A percentile compares a stretch with the other conserved stretches of the same genome.
phyloP scores from a whole-genome alignment of 352 stramenopile species.

The Phytophthora sp. region DNA sequence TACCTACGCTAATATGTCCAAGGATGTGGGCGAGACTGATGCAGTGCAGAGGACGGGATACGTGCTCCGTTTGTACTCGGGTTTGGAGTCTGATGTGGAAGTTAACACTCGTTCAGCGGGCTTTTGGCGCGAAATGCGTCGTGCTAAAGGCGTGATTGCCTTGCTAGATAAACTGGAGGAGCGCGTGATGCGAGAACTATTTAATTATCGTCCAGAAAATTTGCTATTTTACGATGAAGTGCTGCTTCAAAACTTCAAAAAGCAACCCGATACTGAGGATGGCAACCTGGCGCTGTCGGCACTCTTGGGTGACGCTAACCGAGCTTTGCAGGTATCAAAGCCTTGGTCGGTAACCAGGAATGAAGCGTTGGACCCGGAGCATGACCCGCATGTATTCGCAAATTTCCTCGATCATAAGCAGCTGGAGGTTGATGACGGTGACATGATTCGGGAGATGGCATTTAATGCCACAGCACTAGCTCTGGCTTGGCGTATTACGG shows the following conservation, averaged over 20 bases:
- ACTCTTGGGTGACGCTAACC: conserved; percentile 38
- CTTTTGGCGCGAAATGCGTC: conserved; percentile 52
- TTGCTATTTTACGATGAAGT: conserved; percentile 42
- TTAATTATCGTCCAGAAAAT: conserved; percentile 23
- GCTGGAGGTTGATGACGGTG: conserved; percentile 15
- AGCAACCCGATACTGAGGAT: background rate
- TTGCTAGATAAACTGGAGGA: conserved; percentile 46
- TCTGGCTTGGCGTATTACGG: conserved; percentile 41
- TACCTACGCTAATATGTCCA: conserved; percentile 47
- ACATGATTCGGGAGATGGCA: conserved; percentile 48
- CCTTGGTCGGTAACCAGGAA: conserved; percentile 38
- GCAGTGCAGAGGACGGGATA: conserved; percentile 46
- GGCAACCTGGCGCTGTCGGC: background rate
- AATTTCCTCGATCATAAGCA: conserved; percentile 38
- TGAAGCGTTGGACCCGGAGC: conserved; percentile 15
- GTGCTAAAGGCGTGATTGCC: conserved; percentile 49
- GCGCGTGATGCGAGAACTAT: conserved; percentile 47
- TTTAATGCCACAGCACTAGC: conserved; percentile 56
- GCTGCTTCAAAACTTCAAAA: conserved; percentile 16
- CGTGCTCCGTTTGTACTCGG: conserved; percentile 57
- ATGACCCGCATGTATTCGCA: conserved; percentile 31
- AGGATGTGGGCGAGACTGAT: conserved; percentile 31
- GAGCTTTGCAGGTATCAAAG: conserved; percentile 21
- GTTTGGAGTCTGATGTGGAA: conserved; percentile 36
- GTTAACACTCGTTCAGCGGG: conserved; percentile 22